Base-by-base conservation (phyloP, 2,329 filamentous ascomycete genomes). In the Pseudomassariella vexata region DNA sequence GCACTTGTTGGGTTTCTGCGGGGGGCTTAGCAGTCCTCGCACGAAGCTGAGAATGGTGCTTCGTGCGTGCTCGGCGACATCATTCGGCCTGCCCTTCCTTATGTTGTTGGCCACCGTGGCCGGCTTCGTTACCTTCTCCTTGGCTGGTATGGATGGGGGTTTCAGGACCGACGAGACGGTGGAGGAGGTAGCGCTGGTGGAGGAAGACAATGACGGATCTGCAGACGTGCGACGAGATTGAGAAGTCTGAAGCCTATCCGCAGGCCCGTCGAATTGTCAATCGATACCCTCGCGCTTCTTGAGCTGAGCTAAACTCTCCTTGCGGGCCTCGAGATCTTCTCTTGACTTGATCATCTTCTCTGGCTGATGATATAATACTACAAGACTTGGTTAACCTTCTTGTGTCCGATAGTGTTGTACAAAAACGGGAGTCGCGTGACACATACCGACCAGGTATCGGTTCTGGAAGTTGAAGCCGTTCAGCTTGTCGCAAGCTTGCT, bases 401-500 rank as follows among this genome's bases (percentile, higher is more conserved):
- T n/a, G n/a, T n/a, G n/a, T n/a, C n/a, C n/a, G n/a, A n/a, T n/a
- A n/a, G n/a, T n/a, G n/a, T n/a, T n/a, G n/a, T 9, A 14, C 7
- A 19, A 24, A 5, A 30, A 14, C 10, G 28, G 20, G 28, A 33
- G 21, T 27, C 21, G 28, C 22, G 34, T 30, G 22, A 31, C 24
- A 79, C 86, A 41, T 77, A 94, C 87, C 88, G 56, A 98, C 92
- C 52, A 98, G 85, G 66, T 98, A 98, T 60, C 92, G 85, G 68
- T 90, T 95, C 72, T 98, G 92, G 65, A 98, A 98, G 72, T 98
- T 98, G 80, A 94, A 98, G 60, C 92, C 92, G 73, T 98, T 98
- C 62, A 98, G 75, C 72, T 96, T 95, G 73, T 98, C 92, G 74
- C 92, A 96, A 57, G 92, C 92, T 66, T 88, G 82, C 71, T 98